These are phyloP conservation scores for Elaeagnus macrophylla DNA, from an alignment of 306 rosid species.

Conservation along the genomic window DNA sequence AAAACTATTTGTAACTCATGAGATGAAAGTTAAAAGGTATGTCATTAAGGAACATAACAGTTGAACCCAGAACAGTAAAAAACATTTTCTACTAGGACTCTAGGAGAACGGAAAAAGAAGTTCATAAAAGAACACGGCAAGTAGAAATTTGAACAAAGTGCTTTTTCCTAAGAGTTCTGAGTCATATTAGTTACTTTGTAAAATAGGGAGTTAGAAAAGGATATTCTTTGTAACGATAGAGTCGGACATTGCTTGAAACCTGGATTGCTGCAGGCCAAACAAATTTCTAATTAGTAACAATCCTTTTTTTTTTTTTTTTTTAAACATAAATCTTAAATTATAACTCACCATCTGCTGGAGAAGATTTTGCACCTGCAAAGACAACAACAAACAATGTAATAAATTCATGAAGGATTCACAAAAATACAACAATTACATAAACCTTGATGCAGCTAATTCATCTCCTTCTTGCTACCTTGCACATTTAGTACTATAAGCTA, in stretches of 20 bases:
- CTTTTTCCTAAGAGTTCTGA: background rate
- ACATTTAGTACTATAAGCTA: too few species aligned
- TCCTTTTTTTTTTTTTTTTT: constrained; percentile 9
- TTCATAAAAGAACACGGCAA: too few species aligned
- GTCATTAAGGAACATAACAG: background rate
- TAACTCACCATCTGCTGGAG: constrained; percentile 96
- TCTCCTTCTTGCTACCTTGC: too few species aligned
- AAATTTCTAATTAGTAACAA: background rate
- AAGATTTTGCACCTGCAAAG: constrained; percentile 85
- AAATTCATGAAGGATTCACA: constrained; percentile 14
- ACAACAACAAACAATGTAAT: background rate
- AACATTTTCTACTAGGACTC: background rate
- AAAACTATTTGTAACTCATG: too few species aligned
- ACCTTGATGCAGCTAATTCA: too few species aligned
- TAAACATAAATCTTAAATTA: constrained; percentile 13
- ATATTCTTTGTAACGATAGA: constrained; percentile 89
- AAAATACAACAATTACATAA: constrained; percentile 8
- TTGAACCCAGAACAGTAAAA: background rate
- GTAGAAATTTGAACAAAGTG: background rate
- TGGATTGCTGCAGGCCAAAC: constrained; percentile 59
- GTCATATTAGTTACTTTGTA: background rate
- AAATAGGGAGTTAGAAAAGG: constrained; percentile 34
- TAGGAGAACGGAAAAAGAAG: background rate
- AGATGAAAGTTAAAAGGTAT: too few species aligned
- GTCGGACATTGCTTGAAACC: constrained; percentile 91